Percentiles rank a stretch among this genome's conserved stretches.
These are phyloP conservation scores for Aureobasidium pullulans DNA, from an alignment of 2,329 filamentous ascomycete species.

Conservation along the genomic window DNA sequence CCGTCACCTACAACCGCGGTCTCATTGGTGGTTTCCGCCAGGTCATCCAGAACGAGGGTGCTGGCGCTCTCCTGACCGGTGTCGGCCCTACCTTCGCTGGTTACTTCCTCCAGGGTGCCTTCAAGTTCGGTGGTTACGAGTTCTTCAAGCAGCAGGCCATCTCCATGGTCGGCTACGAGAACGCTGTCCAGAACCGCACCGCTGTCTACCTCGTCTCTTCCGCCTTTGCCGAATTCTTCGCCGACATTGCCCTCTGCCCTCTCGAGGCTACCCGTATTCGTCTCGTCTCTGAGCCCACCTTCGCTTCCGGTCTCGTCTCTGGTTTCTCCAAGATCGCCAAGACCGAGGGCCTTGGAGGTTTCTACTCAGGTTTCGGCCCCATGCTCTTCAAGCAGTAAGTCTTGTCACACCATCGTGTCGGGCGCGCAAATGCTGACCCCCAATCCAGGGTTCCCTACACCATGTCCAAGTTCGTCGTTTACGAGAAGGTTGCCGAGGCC, in stretches of 20 bases:
- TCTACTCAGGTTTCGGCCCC: constrained; percentile 87
- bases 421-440: not conserved
- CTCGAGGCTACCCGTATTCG: constrained; percentile 91
- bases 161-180: constrained; percentile 69
- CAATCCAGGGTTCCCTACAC: constrained; percentile 71
- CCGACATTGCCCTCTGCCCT: constrained; percentile 78
- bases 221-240: constrained; percentile 57
- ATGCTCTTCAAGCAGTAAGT: constrained; percentile 71
- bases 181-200: constrained; percentile 68
- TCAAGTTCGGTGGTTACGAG: constrained; percentile 94
- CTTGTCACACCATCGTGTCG: not conserved
- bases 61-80: constrained; percentile 77
- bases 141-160: constrained; percentile 93
- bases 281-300: constrained; percentile 81
- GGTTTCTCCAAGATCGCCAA: constrained; percentile 79
- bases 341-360: constrained; percentile 74
- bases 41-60: constrained; percentile 77
- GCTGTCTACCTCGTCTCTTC: constrained; percentile 67
- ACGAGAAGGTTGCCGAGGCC: constrained; percentile 76
- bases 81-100: constrained; percentile 78
- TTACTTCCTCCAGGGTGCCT: constrained; percentile 89
- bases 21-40: constrained; percentile 80
- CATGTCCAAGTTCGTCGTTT: constrained; percentile 92
- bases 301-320: constrained; percentile 69
- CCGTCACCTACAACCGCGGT: constrained; percentile 79